A percentile compares a stretch with the other conserved stretches of the same genome.
Evolutionary conservation across 164 flowering plant species (phyloP).

Genomic region (Cinnamomum chago): DNA sequence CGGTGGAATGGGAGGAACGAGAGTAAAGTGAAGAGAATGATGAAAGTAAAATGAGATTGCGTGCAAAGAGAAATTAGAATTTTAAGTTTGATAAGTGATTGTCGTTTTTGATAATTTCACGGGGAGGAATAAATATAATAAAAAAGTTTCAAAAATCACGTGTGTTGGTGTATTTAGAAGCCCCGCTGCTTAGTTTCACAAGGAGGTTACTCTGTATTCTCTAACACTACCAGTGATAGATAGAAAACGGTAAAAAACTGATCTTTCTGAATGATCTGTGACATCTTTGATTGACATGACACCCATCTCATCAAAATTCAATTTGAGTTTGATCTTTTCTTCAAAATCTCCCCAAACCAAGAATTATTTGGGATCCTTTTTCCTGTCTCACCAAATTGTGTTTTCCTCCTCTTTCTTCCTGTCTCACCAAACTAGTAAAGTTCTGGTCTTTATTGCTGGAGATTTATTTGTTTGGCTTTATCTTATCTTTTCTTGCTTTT

Average conservation of each 20-base stretch:
- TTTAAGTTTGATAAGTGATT: too few relatives aligned
- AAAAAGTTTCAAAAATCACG: too few relatives aligned
- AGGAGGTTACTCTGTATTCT: background rate
- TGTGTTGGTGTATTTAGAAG: too few relatives aligned
- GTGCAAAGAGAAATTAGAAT: too few relatives aligned
- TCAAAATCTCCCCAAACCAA: constrained; percentile 11
- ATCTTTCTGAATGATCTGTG: constrained; percentile 3
- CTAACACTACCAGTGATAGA: background rate
- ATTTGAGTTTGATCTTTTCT: constrained; percentile 7
- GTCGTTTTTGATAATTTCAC: too few relatives aligned
- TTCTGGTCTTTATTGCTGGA: background rate
- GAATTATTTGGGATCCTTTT: constrained; percentile 11
- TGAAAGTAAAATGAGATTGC: too few relatives aligned
- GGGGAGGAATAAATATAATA: too few relatives aligned
- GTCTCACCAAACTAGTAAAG: constrained; percentile 2
- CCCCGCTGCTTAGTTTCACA: background rate
- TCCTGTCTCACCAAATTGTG: background rate
- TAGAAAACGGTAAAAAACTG: constrained; percentile 10
- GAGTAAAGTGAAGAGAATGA: too few relatives aligned
- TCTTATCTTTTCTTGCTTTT: background rate
- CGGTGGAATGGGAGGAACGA: too few relatives aligned
- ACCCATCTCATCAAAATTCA: constrained; percentile 13
- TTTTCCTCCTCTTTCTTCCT: background rate
- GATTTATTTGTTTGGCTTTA: background rate
- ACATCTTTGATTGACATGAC: constrained; percentile 17